Evolutionary conservation across 2,329 filamentous ascomycete genomes (phyloP), one percentile per base, ranked within the genome.

Genomic region (Septoria petroselini): DNA sequence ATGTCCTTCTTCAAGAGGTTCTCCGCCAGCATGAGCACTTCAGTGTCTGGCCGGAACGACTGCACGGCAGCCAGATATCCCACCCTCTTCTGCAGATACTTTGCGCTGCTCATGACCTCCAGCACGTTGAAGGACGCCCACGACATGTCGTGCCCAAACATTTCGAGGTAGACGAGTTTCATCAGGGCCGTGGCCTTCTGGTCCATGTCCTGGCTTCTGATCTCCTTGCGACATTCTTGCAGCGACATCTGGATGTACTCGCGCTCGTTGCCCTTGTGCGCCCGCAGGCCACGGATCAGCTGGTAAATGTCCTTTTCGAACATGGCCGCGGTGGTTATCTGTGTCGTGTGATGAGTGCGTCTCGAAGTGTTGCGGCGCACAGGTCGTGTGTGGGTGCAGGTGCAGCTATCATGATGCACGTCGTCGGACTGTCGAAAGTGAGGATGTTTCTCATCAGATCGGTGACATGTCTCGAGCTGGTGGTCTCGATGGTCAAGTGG

Each of bases 231-330:
- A 71, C 93, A 98, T 86, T 98, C 93, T 76, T 90, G 91, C 67
- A 97, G 75, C 65, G 85, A 90, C 70, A 88, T 85, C 67, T 95
- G 86, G 53, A 98, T 94, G 71, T 97, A 98, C 68, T 94, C 89
- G 69, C 86, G 87, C 74, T 98, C 93, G 66, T 85, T 86, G 63
- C 91, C 91, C 71, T 95, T 96, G 75, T 97, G 91, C 69, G 91
- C 93, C 60, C 93, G 85, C 67, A 98, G 77, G 64, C 93, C 93
- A 72, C 91, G 83, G 65, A 98, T 98, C 77, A 98, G 91, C 82
- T 97, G 91, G 73, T 96, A 95, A 15, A 98, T 82, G 34, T 93
- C 96, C 74, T 98, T 98, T 72, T 98, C 93, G 75, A 98, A 98
- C 93, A 91, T 97, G 57, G 9, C 54, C 46, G 25, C 44, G 29